Conservation (phyloP, 805 yeast genomes). For the Myxozyma sirexii region DNA sequence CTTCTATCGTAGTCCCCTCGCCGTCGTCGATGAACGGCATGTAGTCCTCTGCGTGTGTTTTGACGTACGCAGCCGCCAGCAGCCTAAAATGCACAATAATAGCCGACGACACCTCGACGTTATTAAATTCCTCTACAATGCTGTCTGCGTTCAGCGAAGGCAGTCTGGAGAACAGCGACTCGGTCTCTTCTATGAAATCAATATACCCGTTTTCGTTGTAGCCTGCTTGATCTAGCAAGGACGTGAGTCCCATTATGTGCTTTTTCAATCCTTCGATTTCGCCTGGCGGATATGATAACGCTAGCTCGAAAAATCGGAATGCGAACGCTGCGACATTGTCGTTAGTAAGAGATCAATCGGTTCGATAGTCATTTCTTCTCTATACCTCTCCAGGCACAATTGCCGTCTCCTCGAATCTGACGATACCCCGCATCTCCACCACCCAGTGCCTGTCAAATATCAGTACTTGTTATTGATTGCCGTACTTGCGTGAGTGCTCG, state of each 20-base stretch:
- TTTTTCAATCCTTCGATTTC: conserved; percentile 5
- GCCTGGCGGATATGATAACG: conserved; percentile 4
- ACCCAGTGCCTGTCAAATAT: conserved; percentile 18
- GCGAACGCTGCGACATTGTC: conserved; percentile 25
- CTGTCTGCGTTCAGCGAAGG: conserved; percentile 9
- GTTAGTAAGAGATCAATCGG: background rate
- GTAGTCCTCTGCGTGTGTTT: conserved; percentile 33
- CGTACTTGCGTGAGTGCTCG: no score
- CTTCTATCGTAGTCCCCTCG: conserved; percentile 32
- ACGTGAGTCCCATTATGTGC: conserved; percentile 6
- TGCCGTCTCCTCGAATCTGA: conserved; percentile 36
- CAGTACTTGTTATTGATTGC: no score
- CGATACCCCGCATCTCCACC: conserved; percentile 24
- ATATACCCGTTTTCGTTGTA: conserved; percentile 32
- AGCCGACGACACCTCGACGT: conserved; percentile 35
- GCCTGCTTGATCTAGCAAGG: conserved; percentile 32
- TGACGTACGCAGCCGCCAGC: conserved; percentile 35
- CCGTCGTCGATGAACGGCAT: conserved; percentile 32
- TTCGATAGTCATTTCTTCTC: background rate
- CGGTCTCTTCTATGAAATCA: conserved; percentile 33
- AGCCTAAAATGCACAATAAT: conserved; percentile 34
- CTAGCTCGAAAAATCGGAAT: conserved; percentile 28
- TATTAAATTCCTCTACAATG: conserved; percentile 27
- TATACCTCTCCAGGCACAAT: conserved; percentile 36
- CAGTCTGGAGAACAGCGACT: conserved; percentile 19